phyloP scores from a whole-genome alignment of 345 rosid species.

The Salix dunnii region DNA sequence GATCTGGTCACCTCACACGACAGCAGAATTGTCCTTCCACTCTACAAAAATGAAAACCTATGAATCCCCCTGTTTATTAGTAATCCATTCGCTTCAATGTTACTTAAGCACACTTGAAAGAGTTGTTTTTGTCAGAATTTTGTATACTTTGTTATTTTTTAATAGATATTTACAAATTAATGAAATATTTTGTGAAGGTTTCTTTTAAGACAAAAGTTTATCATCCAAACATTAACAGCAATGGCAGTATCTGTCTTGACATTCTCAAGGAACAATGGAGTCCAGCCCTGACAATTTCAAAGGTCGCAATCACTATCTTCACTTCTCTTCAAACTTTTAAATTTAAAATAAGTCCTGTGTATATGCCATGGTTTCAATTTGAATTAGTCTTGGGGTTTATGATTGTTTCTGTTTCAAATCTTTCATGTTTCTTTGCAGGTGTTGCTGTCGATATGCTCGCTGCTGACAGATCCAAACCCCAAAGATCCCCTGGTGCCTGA shows the following conservation, averaged over 20 bases:
- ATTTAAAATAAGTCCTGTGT: no score
- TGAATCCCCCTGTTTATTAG: no score
- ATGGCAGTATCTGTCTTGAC: constrained; percentile 21
- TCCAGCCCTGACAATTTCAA: constrained; percentile 22
- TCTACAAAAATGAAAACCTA: no score
- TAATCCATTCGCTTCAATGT: no score
- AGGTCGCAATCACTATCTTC: neutral
- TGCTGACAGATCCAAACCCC: constrained; percentile 36
- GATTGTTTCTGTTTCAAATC: neutral
- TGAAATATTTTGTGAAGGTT: neutral
- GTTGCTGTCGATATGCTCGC: constrained; percentile 32
- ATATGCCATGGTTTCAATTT: no score
- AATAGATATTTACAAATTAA: no score
- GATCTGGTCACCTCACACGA: no score
- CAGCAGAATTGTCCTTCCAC: no score
- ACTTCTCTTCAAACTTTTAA: no score
- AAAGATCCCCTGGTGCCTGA: constrained; percentile 37
- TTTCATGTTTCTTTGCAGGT: constrained; percentile 14
- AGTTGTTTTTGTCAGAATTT: no score
- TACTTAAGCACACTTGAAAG: no score
- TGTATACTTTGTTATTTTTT: no score
- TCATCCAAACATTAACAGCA: constrained; percentile 22
- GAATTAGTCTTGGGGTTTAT: neutral
- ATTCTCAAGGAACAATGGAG: constrained; percentile 25
- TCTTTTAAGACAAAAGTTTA: constrained; percentile 19